Conservation (phyloP, 106 monocot species). For the Vanilla planifolia region DNA sequence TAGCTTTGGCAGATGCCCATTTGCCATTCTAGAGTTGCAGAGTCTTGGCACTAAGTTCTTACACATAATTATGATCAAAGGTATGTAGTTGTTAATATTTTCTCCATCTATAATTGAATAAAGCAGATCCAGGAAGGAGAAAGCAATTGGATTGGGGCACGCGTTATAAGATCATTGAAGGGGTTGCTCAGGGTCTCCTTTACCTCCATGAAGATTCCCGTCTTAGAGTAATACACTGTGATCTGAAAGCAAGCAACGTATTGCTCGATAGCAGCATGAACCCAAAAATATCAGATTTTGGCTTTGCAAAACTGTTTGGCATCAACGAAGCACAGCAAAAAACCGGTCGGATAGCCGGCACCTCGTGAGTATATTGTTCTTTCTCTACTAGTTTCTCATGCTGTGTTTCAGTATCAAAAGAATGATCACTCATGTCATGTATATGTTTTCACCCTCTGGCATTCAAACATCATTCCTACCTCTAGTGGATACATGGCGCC, state of each 20-base stretch:
- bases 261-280: slow-evolving; percentile 15
- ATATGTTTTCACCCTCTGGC: background rate
- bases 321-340: background rate
- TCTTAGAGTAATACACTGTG: slow-evolving; percentile 12
- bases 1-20: too few relatives aligned
- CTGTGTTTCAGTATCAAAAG: too few relatives aligned
- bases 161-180: slow-evolving; percentile 12
- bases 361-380: background rate
- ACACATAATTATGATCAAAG: too few relatives aligned
- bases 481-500: slow-evolving; percentile 36
- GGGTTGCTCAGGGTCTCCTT: slow-evolving; percentile 8
- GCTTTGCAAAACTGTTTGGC: slow-evolving; percentile 2
- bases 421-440: background rate
- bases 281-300: slow-evolving; percentile 12
- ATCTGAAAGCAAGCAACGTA: slow-evolving; percentile 20
- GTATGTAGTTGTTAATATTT: too few relatives aligned
- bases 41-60: too few relatives aligned
- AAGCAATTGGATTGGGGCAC: slow-evolving; percentile 11
- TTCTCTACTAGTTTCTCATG: background rate
- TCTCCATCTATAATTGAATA: background rate
- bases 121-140: slow-evolving; percentile 2
- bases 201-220: slow-evolving; percentile 17
- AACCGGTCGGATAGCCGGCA: slow-evolving; percentile 5
- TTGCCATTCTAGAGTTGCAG: too few relatives aligned
- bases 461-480: background rate